These are phyloP conservation scores for Paecilomyces sp. DNA, from an alignment of 2,329 filamentous ascomycete species.

Conservation along the genomic window DNA sequence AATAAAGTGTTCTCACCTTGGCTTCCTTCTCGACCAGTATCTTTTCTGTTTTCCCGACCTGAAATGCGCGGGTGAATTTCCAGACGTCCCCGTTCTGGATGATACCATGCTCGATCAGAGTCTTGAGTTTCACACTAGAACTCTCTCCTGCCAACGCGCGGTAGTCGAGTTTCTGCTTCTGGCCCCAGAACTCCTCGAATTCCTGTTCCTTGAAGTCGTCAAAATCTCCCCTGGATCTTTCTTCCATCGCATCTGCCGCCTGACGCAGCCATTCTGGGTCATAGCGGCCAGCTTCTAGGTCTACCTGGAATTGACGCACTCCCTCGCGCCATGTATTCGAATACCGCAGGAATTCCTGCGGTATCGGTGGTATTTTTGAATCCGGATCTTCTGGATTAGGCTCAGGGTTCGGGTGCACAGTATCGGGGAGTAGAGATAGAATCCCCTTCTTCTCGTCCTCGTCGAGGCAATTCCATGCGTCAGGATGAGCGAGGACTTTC, in stretches of 20 bases:
- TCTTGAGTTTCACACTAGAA: conserved; percentile 31
- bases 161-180: conserved; percentile 39
- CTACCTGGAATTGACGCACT: conserved; percentile 48
- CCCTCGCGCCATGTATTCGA: conserved; percentile 45
- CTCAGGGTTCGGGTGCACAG: conserved; percentile 31
- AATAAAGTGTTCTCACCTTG: conserved; percentile 21
- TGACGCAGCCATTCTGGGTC: conserved; percentile 51
- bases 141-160: conserved; percentile 34
- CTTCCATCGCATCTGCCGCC: conserved; percentile 46
- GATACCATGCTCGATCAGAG: conserved; percentile 27
- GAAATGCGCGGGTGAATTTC: conserved; percentile 23
- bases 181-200: conserved; percentile 52
- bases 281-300: conserved; percentile 49
- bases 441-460: conserved; percentile 36
- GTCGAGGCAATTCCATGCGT: conserved; percentile 35
- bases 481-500: conserved; percentile 33
- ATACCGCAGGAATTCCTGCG: conserved; percentile 36
- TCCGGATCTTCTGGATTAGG: conserved; percentile 19
- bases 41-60: conserved; percentile 16
- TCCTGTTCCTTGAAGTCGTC: conserved; percentile 50
- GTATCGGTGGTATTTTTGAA: conserved; percentile 29
- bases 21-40: conserved; percentile 36
- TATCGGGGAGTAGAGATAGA: conserved; percentile 30
- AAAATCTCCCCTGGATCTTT: conserved; percentile 48
- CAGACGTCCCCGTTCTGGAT: conserved; percentile 35